Evolutionary conservation across 257 asterid genomes (phyloP), one percentile per base, ranked within the genome.

Genomic region (Paraleonurus japonicus): DNA sequence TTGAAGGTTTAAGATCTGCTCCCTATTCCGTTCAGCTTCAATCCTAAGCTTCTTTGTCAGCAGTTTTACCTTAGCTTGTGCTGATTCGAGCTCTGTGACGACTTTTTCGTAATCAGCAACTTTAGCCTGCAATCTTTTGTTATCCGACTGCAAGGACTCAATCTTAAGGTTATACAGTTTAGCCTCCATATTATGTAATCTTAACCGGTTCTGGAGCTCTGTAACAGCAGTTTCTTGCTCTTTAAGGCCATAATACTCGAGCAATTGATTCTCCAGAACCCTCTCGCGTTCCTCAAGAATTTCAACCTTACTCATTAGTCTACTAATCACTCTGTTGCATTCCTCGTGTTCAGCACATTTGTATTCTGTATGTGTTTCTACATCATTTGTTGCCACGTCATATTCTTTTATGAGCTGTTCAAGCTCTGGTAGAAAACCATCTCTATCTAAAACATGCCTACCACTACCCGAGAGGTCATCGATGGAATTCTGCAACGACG

Each of bases 181-280:
- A 24, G 88, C 72, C 83, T 95, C 96, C 88, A 83, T 81, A 53
- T 57, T 84, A 77, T 87, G 87, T 68, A 92, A 63, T 68, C 84
- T 80, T 23, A 95, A 74, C 70, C 85, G 86, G 79, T 85, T 88
- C 65, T 87, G 92, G 69, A 95, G 92, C 84, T 95, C 99, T 84
- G 62, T 77, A 11, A 89, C 82, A 12, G 85, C 91, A 50, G 74
- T 85, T 81, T 92, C 94, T 76, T 92, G 97, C 85, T 89, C 99
- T 79, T 87, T 82, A 67, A 92, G 94, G 37, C 97, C 99, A 58
- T 92, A 89, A 71, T 83, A 92, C 86, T 89, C 95, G 19, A 95
- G 89, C 82, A 95, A 67, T 67, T 88, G 90, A 33, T 69, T 77
- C 78, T 95, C 98, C 13, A 95, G 83, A 45, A 62, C 65, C 76